phyloP scores from a whole-genome alignment of 2,329 filamentous ascomycete species.

The Colletotrichum aenigma region DNA sequence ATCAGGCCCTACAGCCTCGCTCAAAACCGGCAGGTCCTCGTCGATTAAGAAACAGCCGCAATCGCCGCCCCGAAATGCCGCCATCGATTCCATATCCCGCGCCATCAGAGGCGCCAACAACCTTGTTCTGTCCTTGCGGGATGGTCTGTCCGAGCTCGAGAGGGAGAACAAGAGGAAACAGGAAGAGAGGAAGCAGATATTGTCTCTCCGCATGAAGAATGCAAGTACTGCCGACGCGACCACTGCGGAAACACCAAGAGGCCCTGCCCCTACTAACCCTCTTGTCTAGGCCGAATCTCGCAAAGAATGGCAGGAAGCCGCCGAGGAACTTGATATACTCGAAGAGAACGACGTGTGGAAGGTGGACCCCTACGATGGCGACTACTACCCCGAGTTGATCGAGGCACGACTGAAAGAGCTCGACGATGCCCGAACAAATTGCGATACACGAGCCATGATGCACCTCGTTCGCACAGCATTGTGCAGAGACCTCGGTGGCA shows the following conservation, averaged over 20 bases:
- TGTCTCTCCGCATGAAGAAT: conserved; percentile 69
- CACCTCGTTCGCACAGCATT: conserved; percentile 81
- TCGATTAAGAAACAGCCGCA: conserved; percentile 12
- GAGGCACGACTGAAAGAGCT: conserved; percentile 73
- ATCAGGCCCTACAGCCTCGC: neutral
- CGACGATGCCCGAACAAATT: conserved; percentile 72
- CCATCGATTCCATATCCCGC: conserved; percentile 26
- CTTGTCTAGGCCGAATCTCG: conserved; percentile 66
- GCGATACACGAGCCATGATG: conserved; percentile 78
- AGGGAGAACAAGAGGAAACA: conserved; percentile 47
- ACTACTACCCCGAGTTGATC: conserved; percentile 76
- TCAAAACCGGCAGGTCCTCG: conserved; percentile 7
- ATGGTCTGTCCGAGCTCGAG: conserved; percentile 57
- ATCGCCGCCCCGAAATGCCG: neutral
- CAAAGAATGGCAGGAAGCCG: conserved; percentile 76
- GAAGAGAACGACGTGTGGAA: conserved; percentile 89
- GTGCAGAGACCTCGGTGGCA: conserved; percentile 81
- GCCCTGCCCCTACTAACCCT: neutral
- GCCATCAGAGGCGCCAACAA: conserved; percentile 44
- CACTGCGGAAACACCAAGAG: neutral
- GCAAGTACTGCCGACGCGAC: conserved; percentile 46
- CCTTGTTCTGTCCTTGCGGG: conserved; percentile 50
- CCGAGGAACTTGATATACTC: conserved; percentile 76
- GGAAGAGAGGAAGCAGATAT: conserved; percentile 66
- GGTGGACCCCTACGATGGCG: conserved; percentile 59